Conservation (phyloP, 2,329 filamentous ascomycete species). For the Phialophora tarda region DNA sequence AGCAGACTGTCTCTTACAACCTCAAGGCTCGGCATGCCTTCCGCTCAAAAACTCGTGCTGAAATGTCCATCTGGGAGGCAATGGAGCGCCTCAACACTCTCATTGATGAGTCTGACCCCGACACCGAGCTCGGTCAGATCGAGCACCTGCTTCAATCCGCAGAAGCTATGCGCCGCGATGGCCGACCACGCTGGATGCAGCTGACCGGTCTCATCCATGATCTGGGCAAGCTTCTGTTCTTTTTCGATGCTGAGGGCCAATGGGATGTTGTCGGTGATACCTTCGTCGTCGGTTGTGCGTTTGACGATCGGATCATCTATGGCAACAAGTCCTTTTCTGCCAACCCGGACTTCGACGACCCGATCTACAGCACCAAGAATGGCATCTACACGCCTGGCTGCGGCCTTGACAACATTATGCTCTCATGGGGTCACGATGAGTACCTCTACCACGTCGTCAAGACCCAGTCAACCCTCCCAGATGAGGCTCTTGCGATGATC, state of each 20-base stretch:
- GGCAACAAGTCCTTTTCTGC: conserved; percentile 71
- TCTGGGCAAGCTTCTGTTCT: conserved; percentile 54
- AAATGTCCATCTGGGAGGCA: conserved; percentile 88
- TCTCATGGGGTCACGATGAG: conserved; percentile 89
- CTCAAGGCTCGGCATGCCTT: conserved; percentile 76
- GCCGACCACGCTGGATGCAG: conserved; percentile 57
- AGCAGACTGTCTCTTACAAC: conserved; percentile 72
- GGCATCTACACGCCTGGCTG: conserved; percentile 82
- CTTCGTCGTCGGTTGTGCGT: conserved; percentile 54
- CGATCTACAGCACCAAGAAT: conserved; percentile 74
- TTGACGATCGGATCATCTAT: conserved; percentile 77
- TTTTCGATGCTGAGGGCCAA: conserved; percentile 77
- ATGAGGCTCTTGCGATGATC: conserved; percentile 89
- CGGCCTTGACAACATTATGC: conserved; percentile 84
- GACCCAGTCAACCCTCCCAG: conserved; percentile 77
- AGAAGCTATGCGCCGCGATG: conserved; percentile 83
- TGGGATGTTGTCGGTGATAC: conserved; percentile 85
- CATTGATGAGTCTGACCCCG: conserved; percentile 88
- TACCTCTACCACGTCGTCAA: conserved; percentile 87
- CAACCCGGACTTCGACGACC: conserved; percentile 75
- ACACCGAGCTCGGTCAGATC: conserved; percentile 85
- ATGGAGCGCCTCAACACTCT: conserved; percentile 92
- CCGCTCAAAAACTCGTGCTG: conserved; percentile 68
- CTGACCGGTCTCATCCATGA: conserved; percentile 56
- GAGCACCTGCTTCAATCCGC: conserved; percentile 87